Percentiles rank a stretch among this genome's conserved stretches.
phyloP scores from a whole-genome alignment of 176 grass and related monocot species.

The Tillandsia fasciculata region DNA sequence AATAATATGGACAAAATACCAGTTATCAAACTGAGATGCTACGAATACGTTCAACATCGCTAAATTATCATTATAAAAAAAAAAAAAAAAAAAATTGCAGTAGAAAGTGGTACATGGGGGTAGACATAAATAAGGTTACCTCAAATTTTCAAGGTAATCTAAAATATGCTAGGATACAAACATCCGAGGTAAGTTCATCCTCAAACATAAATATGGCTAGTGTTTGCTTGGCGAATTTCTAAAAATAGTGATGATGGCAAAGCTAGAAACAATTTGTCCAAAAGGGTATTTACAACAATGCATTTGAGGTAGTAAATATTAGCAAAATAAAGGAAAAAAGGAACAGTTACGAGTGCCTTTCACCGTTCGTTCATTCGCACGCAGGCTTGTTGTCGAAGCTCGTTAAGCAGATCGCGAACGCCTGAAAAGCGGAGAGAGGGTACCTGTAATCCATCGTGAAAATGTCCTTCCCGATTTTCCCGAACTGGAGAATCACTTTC shows the following conservation, averaged over 20 bases:
- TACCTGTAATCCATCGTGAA: conserved; percentile 97
- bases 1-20: neutral
- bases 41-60: neutral
- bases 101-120: neutral
- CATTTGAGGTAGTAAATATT: neutral
- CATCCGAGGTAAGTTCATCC: neutral
- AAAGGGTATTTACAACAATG: conserved; percentile 23
- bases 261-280: neutral
- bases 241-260: no score
- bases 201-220: neutral
- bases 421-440: conserved; percentile 85
- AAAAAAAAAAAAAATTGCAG: neutral
- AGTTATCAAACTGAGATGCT: neutral
- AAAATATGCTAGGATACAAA: conserved; percentile 15
- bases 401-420: conserved; percentile 87
- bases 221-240: neutral
- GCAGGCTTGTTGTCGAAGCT: conserved; percentile 97
- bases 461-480: conserved; percentile 98
- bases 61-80: neutral
- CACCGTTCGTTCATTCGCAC: conserved; percentile 45
- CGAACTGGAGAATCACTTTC: conserved; percentile 90
- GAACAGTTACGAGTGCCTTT: neutral
- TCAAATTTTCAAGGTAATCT: neutral
- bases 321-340: neutral
- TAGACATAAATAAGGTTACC: neutral